phyloP scores from a whole-genome alignment of 306 rosid species.

The Chamaecrista fasciculata region DNA sequence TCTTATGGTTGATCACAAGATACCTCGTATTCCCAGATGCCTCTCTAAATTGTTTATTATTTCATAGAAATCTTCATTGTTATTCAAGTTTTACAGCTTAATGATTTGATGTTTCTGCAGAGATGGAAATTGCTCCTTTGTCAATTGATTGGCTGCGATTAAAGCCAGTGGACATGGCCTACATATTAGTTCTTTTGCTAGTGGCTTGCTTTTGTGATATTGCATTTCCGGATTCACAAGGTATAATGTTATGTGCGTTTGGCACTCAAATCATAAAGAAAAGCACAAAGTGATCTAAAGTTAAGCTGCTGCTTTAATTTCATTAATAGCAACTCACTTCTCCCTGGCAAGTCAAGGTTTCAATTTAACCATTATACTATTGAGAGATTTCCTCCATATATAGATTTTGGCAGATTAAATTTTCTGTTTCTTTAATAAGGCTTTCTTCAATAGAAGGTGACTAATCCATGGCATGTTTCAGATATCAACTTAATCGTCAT shows the following conservation, averaged over 20 bases:
- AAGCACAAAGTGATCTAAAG: not conserved
- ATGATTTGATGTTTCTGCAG: conserved; percentile 35
- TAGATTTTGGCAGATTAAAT: not conserved
- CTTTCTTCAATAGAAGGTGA: not conserved
- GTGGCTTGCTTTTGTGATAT: conserved; percentile 44
- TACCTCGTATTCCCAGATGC: not conserved
- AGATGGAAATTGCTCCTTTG: conserved; percentile 32
- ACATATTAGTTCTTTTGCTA: conserved; percentile 36
- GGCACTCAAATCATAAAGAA: conserved; percentile 1
- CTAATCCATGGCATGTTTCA: not conserved
- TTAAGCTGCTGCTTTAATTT: conserved; percentile 6
- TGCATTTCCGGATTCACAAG: conserved; percentile 64
- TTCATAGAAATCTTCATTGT: not conserved
- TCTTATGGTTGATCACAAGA: conserved; percentile 3
- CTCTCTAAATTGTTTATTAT: not conserved
- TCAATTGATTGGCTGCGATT: conserved; percentile 22
- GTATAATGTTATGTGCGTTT: conserved; percentile 33
- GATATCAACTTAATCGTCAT: not conserved
- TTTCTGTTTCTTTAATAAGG: not conserved
- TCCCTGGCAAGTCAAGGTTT: not conserved
- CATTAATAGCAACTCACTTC: not conserved
- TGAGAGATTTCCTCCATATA: conserved; percentile 9
- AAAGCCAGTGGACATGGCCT: conserved; percentile 52
- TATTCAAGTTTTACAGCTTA: conserved; percentile 12
- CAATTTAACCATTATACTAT: not conserved